These are phyloP conservation scores for Gaeumannomyces sp. DNA, from an alignment of 2,329 filamentous ascomycete genomes.

Conservation along the genomic window DNA sequence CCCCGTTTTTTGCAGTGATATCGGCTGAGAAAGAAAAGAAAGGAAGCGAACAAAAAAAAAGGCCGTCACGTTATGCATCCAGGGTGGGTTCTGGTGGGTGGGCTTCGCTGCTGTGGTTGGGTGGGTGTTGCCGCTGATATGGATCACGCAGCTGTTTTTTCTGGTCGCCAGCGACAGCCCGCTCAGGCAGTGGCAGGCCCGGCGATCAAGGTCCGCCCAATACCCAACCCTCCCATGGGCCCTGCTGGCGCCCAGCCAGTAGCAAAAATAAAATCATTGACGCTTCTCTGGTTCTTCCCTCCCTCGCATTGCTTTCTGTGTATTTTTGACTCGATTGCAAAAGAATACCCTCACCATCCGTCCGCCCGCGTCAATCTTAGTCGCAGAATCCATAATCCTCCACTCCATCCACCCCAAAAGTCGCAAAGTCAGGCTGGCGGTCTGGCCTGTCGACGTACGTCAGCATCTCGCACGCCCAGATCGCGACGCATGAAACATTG, in stretches of 20 bases:
- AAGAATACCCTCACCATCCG: no score
- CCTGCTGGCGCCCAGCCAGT: background rate
- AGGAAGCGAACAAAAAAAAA: background rate
- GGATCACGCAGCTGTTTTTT: background rate
- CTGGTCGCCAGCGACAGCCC: background rate
- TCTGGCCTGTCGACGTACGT: background rate
- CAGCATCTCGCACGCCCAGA: background rate
- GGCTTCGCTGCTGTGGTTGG: background rate
- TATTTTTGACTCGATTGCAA: background rate
- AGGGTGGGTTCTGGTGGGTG: background rate
- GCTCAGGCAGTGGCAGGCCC: background rate
- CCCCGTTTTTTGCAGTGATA: background rate
- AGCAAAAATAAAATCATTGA: background rate
- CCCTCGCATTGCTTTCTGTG: background rate
- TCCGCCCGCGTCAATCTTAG: background rate
- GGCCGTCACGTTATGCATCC: background rate
- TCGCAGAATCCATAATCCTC: no score
- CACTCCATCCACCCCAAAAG: no score
- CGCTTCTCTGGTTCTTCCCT: background rate
- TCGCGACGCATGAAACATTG: background rate
- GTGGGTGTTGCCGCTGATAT: background rate
- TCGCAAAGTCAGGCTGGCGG: no score
- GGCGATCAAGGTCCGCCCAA: background rate
- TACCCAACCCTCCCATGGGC: background rate
- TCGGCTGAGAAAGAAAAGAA: background rate